Evolutionary conservation across 2,329 filamentous ascomycete genomes (phyloP), one percentile per base, ranked within the genome.

Genomic region (Rutstroemia sp.): DNA sequence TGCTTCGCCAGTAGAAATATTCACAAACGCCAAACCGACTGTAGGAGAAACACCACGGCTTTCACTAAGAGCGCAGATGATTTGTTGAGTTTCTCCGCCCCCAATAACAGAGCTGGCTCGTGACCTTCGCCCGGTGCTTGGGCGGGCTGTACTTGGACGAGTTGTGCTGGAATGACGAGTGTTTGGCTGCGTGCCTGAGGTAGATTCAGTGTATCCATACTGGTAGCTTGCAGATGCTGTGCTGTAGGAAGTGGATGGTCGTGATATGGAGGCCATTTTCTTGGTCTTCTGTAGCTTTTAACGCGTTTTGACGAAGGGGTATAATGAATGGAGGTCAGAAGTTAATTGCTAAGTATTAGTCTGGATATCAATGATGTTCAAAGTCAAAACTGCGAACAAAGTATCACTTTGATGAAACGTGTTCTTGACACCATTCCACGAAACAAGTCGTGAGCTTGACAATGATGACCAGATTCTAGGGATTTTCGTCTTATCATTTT

Each of bases 51-150:
- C 81, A 5, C 90, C 90, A n/a, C 92, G 86, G 45, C 89, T 90
- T 70, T 96, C 91, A 65, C 84, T 89, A 49, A 96, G 73, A 4
- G 92, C 92, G 71, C 92, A 97, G n/a, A 96, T 77, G 54, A 96
- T 83, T 59, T 87, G 83, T 65, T 92, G 86, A 23, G 73, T 70
- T 34, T 82, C 80, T 12, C 72, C 74, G 7, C 73, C 71, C 49
- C 77, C 77, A 27, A 70, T 59, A 12, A 56, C 55, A 34, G 67
- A 68, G 45, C 62, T 60, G 39, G 66, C 65, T 55, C 65, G 59
- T 14, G 65, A 67, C 37, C 66, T 62, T 38, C 64, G 57, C 14
- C 66, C 61, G 38, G 65, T 71, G 42, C 70, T 58, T 49, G 65
- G 63, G 5, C 62, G 65, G 47, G 58, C 64, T 49, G 67, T 71